Conservation (phyloP, 1,284 basidiomycete genomes). For the Pseudozyma hubeiensis region DNA sequence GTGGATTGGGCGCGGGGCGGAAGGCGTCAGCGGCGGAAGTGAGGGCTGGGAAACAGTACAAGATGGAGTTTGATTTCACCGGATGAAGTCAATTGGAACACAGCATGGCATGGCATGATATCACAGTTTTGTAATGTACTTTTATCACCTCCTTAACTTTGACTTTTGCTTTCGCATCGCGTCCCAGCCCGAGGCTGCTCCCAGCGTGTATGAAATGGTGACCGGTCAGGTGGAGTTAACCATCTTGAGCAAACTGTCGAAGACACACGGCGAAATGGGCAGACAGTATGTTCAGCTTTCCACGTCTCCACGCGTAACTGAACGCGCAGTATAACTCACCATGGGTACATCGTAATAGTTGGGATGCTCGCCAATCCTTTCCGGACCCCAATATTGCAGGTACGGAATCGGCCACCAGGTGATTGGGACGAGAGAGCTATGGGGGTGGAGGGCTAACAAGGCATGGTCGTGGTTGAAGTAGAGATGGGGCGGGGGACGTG, state of each 20-base stretch:
- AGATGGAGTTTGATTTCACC: constrained; percentile 38
- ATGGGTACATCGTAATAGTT: constrained; percentile 27
- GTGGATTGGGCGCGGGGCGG: neutral
- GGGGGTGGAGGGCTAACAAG: constrained; percentile 1
- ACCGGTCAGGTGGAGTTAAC: no score
- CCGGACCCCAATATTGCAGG: constrained; percentile 26
- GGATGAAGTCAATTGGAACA: neutral
- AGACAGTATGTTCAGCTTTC: neutral
- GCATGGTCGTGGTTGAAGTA: constrained; percentile 13
- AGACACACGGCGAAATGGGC: no score
- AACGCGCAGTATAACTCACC: constrained; percentile 8
- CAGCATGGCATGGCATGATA: neutral
- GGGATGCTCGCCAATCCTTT: constrained; percentile 12
- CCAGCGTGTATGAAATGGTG: no score
- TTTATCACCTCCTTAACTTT: neutral
- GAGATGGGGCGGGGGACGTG: neutral
- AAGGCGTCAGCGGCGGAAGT: neutral
- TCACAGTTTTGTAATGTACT: neutral
- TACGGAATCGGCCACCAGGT: constrained; percentile 18
- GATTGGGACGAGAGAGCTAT: neutral
- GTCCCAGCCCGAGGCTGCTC: no score
- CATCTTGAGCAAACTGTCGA: no score
- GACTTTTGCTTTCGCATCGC: no score
- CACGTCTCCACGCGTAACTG: neutral
- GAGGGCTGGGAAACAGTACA: constrained; percentile 9